A percentile compares a stretch with the other conserved stretches of the same genome.
Evolutionary conservation across 140 eudicot genomes (phyloP).

Genomic region (Senecio squalidus): DNA sequence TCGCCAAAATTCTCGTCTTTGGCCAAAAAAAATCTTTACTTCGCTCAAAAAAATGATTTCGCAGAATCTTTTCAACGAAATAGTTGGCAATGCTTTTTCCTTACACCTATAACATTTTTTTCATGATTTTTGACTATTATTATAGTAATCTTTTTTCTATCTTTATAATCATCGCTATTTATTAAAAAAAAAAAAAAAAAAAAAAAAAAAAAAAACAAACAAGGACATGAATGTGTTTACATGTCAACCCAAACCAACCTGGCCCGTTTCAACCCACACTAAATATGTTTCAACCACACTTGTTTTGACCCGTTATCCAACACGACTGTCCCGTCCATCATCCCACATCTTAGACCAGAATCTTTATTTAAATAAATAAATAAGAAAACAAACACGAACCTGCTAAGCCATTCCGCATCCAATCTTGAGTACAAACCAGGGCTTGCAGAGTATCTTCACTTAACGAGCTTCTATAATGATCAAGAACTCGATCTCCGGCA

Average conservation of each 20-base stretch:
- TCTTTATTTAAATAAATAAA: neutral
- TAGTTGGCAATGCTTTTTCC: too few species aligned
- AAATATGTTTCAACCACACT: neutral
- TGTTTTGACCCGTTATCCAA: slow-evolving; percentile 6
- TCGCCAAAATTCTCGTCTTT: too few species aligned
- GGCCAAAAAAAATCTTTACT: too few species aligned
- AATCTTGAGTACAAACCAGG: slow-evolving; percentile 73
- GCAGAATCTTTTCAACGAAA: too few species aligned
- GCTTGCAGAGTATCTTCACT: slow-evolving; percentile 72
- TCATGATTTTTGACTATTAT: too few species aligned
- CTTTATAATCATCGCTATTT: too few species aligned
- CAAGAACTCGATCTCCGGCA: slow-evolving; percentile 54
- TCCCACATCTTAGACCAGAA: neutral
- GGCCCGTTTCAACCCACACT: neutral
- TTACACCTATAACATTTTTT: too few species aligned
- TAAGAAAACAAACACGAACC: slow-evolving; percentile 27
- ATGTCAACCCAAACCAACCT: neutral
- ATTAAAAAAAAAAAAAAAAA: neutral
- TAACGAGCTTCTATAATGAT: slow-evolving; percentile 52
- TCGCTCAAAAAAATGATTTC: too few species aligned
- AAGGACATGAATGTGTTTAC: too few species aligned
- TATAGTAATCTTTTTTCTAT: too few species aligned
- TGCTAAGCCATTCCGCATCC: slow-evolving; percentile 60
- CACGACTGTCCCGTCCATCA: neutral
- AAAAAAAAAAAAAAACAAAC: too few species aligned